Percentiles rank a stretch among this genome's conserved stretches.
Conservation (phyloP, 1,284 basidiomycete genomes). For the Moesziomyces sp. region DNA sequence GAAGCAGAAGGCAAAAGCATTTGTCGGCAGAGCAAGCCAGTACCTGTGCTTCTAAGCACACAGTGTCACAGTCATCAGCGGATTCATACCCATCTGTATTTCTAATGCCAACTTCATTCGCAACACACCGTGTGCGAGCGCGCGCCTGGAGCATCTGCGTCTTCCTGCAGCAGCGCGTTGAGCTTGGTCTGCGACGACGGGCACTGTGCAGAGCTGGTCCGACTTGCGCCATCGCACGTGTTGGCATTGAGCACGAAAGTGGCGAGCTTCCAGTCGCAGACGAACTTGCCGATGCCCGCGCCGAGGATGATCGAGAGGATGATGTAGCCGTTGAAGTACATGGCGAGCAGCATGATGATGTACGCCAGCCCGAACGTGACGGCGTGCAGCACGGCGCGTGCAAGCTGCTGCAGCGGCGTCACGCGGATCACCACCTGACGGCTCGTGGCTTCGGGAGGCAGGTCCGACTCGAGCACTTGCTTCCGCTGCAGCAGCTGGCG, state of each 20-base stretch:
- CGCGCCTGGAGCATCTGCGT: too few relatives aligned
- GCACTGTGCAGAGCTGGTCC: too few relatives aligned
- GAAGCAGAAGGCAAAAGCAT: constrained; percentile 15
- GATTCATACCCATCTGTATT: neutral
- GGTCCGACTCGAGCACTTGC: too few relatives aligned
- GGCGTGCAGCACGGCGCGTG: constrained; percentile 38
- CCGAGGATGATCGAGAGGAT: constrained; percentile 42
- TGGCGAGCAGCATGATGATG: constrained; percentile 47
- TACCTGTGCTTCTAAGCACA: constrained; percentile 28
- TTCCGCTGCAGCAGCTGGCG: too few relatives aligned
- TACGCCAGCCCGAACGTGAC: constrained; percentile 42
- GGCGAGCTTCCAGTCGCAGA: constrained; percentile 35
- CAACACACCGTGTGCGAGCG: too few relatives aligned
- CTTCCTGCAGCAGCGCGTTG: too few relatives aligned
- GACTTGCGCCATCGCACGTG: too few relatives aligned
- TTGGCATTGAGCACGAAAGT: neutral
- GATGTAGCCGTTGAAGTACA: constrained; percentile 50
- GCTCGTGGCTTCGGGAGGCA: too few relatives aligned
- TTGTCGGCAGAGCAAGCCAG: constrained; percentile 31
- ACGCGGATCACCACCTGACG: constrained; percentile 2
- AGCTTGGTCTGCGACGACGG: too few relatives aligned
- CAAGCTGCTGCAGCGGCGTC: constrained; percentile 28
- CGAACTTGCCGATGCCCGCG: constrained; percentile 38
- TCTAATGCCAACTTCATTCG: too few relatives aligned
- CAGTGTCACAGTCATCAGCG: neutral